A percentile compares a stretch with the other conserved stretches of the same genome.
Conservation (phyloP, 352 stramenopile genomes). For the Phytophthora megakarya region DNA sequence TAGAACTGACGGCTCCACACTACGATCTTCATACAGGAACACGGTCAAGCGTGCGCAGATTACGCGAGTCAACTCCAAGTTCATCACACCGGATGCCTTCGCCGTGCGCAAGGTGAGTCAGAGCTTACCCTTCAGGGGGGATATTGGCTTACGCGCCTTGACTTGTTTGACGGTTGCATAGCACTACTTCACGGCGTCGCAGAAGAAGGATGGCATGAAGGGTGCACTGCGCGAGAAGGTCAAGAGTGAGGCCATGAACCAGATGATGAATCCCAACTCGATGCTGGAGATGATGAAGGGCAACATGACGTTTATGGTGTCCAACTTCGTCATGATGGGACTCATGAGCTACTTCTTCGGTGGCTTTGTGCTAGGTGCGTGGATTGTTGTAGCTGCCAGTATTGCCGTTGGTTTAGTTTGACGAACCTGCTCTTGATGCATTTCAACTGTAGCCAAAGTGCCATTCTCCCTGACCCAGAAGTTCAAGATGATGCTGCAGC, state of each 20-base stretch:
- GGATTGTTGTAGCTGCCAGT: not conserved
- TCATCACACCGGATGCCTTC: constrained; percentile 84
- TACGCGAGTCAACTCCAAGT: constrained; percentile 90
- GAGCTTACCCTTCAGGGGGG: not conserved
- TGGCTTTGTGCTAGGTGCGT: constrained; percentile 95
- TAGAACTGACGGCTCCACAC: not conserved
- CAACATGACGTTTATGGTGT: constrained; percentile 99
- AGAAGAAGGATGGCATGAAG: constrained; percentile 89
- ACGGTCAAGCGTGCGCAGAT: constrained; percentile 84
- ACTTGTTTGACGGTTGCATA: constrained; percentile 13
- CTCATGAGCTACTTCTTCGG: constrained; percentile 99
- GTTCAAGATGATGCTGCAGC: constrained; percentile 99
- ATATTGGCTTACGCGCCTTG: constrained; percentile 3
- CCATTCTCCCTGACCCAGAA: constrained; percentile 97
- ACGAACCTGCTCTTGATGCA: not conserved
- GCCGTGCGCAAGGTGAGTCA: constrained; percentile 81
- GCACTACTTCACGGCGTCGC: constrained; percentile 88
- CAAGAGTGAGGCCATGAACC: constrained; percentile 90
- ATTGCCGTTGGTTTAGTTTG: not conserved
- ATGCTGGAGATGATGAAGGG: constrained; percentile 99
- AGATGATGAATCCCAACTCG: constrained; percentile 95
- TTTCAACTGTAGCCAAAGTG: constrained; percentile 87
- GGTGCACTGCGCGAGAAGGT: constrained; percentile 88
- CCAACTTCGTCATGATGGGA: constrained; percentile 99
- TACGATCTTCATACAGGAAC: constrained; percentile 57